Base-by-base conservation (phyloP, 1,284 basidiomycete genomes). In the Mycosarcoma mackinlayi region DNA sequence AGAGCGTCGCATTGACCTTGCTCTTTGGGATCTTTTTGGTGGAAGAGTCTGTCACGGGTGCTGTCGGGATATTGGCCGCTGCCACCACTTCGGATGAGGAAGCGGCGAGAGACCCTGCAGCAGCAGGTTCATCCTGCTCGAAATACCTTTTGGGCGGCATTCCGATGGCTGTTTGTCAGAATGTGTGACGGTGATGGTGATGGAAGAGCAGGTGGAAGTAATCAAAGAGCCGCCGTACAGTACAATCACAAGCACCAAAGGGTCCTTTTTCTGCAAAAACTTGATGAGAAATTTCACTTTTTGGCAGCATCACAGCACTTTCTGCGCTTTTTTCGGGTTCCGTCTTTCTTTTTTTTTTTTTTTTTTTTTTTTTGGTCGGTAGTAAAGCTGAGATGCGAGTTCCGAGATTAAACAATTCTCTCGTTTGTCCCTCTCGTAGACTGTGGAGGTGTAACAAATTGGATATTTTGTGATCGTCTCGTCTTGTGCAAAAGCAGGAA, bases 1-100 rank as follows among this genome's bases (percentile, higher is more conserved):
- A 84, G 25, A 85, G 76, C 13, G 84, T 85, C 6, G 83, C 50
- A 33, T 65, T 69, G 51, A 21, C 31, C 37, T 52, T 54, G 44
- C 35, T n/a, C 47, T 52, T 49, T 10, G 33, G 34, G 30, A 28
- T 47, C 28, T 30, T 40, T n/a, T 52, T 54, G 14, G 44, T 41
- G 27, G 62, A 21, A 8, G 41, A 19, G 37, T 45, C 39, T 41
- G 18, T 51, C 9, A 56, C 30, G 18, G 50, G 6, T 5, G 28
- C 47, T 21, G 50, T 27, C 21, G 39, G n/a, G n/a, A n/a, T n/a
- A n/a, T n/a, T 24, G 2, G 34, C 42, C 19, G 30, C 25, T 19
- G 44, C 30, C 11, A 18, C 31, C 1, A 21, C 47, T 24, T 50
- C 52, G 5, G 47, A 42, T 18, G 53, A 41, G n/a, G 55, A 60